Evolutionary conservation across 192 early-diverging fungal species (phyloP).

Genomic region (Chytriomyces sp.): DNA sequence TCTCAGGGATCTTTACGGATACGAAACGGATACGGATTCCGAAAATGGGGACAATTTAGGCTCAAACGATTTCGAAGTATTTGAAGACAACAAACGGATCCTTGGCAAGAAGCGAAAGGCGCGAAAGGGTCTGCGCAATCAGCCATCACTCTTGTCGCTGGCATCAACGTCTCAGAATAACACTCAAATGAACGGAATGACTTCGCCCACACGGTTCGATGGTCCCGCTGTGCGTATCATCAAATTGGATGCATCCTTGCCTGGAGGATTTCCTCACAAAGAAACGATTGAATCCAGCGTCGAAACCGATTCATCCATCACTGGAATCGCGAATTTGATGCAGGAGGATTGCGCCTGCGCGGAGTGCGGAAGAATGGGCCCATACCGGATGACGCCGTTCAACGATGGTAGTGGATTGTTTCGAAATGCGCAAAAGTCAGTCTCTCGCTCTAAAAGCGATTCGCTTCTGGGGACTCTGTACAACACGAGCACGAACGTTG

Average conservation of each 20-base stretch:
- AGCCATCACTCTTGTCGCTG: slow-evolving; percentile 10
- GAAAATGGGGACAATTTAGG: neutral
- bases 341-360: slow-evolving; percentile 13
- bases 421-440: neutral
- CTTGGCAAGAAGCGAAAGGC: neutral
- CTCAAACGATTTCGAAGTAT: slow-evolving; percentile 26
- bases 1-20: slow-evolving; percentile 30
- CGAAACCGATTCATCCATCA: slow-evolving; percentile 27
- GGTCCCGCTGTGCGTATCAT: slow-evolving; percentile 29
- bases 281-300: slow-evolving; percentile 21
- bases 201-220: neutral
- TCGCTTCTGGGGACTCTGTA: slow-evolving; percentile 24
- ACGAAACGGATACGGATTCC: slow-evolving; percentile 21
- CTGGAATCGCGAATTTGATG: slow-evolving; percentile 8
- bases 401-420: slow-evolving; percentile 14
- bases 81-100: neutral
- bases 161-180: neutral
- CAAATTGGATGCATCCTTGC: slow-evolving; percentile 32
- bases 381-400: slow-evolving; percentile 22
- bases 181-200: neutral
- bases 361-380: slow-evolving; percentile 12
- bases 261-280: slow-evolving; percentile 22
- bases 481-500: slow-evolving; percentile 29
- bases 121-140: neutral
- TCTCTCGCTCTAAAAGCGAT: neutral